Percentiles rank a stretch among this genome's conserved stretches.
Conservation (phyloP, 805 yeast genomes). For the Starmerella bombi region DNA sequence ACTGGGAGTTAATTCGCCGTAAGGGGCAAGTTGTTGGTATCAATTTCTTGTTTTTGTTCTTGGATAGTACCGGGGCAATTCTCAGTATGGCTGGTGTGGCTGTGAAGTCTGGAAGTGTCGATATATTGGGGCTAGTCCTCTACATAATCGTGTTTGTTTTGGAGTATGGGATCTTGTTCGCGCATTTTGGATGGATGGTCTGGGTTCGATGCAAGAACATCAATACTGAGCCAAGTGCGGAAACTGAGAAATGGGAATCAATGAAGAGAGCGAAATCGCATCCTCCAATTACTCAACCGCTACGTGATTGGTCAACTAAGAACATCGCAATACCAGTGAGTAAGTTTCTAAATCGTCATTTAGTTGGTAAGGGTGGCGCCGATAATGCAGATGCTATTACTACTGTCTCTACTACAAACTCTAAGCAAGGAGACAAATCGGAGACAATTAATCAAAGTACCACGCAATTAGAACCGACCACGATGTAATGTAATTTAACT, state of each 20-base stretch:
- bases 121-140: slow-evolving; percentile 64
- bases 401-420: too few species aligned
- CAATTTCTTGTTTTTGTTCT: slow-evolving; percentile 59
- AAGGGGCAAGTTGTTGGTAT: slow-evolving; percentile 80
- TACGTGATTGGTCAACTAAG: slow-evolving; percentile 3
- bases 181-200: slow-evolving; percentile 59
- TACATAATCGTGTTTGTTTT: slow-evolving; percentile 60
- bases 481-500: too few species aligned
- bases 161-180: slow-evolving; percentile 62
- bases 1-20: slow-evolving; percentile 67
- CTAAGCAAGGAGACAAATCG: too few species aligned
- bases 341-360: too few species aligned
- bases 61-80: slow-evolving; percentile 75
- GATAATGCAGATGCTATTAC: too few species aligned
- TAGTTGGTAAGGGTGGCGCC: too few species aligned
- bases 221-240: slow-evolving; percentile 4
- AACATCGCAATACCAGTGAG: slow-evolving; percentile 7
- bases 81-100: slow-evolving; percentile 56
- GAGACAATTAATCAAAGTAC: too few species aligned
- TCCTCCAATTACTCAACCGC: slow-evolving; percentile 6
- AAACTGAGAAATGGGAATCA: slow-evolving; percentile 3
- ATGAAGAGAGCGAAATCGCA: slow-evolving; percentile 7
- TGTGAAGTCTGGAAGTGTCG: slow-evolving; percentile 43
- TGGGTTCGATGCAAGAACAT: slow-evolving; percentile 20
- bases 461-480: too few species aligned